A percentile compares a stretch with the other conserved stretches of the same genome.
Evolutionary conservation across 768 basidiomycete species (phyloP).

Genomic region (Holtermannia corniformis): DNA sequence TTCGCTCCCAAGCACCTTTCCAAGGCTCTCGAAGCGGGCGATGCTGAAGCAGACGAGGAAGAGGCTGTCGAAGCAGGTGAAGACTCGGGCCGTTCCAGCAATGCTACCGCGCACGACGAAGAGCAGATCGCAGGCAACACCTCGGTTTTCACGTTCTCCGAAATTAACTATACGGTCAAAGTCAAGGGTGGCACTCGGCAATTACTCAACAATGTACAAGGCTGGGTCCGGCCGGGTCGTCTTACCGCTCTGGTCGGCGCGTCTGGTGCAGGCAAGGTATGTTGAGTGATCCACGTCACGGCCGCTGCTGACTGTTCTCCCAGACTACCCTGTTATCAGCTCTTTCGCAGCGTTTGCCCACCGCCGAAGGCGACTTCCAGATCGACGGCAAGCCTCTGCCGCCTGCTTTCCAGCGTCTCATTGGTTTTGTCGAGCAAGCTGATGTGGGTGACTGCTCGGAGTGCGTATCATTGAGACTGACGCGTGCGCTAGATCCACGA

Average conservation of each 20-base stretch:
- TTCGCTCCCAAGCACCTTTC: neutral
- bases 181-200: slow-evolving; percentile 18
- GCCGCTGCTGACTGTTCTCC: too few species aligned
- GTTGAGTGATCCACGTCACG: neutral
- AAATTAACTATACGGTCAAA: slow-evolving; percentile 35
- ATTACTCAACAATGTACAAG: slow-evolving; percentile 64
- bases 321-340: slow-evolving; percentile 32
- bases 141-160: slow-evolving; percentile 40
- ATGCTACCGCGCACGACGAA: slow-evolving; percentile 2
- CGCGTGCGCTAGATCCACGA: slow-evolving; percentile 47
- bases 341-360: slow-evolving; percentile 22
- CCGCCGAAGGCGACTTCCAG: slow-evolving; percentile 43
- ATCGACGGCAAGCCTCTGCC: slow-evolving; percentile 43
- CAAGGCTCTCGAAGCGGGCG: neutral
- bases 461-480: neutral
- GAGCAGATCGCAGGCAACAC: slow-evolving; percentile 19
- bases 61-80: slow-evolving; percentile 16
- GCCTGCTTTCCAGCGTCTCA: slow-evolving; percentile 43
- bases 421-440: slow-evolving; percentile 42
- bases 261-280: slow-evolving; percentile 33
- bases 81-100: neutral
- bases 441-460: too few species aligned
- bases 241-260: slow-evolving; percentile 73
- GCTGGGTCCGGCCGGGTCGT: slow-evolving; percentile 73
- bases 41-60: slow-evolving; percentile 4